Conservation (phyloP, 2,329 filamentous ascomycete genomes). For the Lomentospora prolificans region DNA sequence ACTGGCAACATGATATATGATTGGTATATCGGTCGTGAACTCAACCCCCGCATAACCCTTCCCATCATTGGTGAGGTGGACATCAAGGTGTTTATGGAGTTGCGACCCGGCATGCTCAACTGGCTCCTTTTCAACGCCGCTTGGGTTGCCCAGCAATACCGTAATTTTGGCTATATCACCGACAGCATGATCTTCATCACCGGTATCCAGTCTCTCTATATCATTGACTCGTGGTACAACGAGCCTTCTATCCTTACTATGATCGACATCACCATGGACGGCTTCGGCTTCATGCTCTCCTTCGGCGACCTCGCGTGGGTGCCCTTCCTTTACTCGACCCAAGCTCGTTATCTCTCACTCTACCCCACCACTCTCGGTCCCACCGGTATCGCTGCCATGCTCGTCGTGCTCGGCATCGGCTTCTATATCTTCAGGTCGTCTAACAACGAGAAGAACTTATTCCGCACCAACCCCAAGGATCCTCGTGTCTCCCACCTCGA, state of each 20-base stretch:
- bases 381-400: constrained; percentile 52
- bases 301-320: constrained; percentile 93
- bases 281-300: constrained; percentile 89
- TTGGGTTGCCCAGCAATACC: constrained; percentile 81
- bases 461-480: constrained; percentile 79
- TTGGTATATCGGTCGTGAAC: constrained; percentile 92
- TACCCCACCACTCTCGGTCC: constrained; percentile 73
- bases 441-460: constrained; percentile 91
- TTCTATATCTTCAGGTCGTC: constrained; percentile 89
- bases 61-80: constrained; percentile 79
- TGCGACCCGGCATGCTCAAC: constrained; percentile 83
- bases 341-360: constrained; percentile 73
- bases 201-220: constrained; percentile 69
- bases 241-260: constrained; percentile 84
- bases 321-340: constrained; percentile 78
- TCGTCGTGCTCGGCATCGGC: constrained; percentile 59
- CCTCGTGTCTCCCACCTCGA: constrained; percentile 69
- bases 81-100: constrained; percentile 81
- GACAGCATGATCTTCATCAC: constrained; percentile 79
- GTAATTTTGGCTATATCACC: constrained; percentile 70
- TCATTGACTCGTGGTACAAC: constrained; percentile 77
- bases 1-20: constrained; percentile 84
- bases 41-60: constrained; percentile 76
- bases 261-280: constrained; percentile 88
- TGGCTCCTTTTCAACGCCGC: constrained; percentile 81